These are phyloP conservation scores for Takakia lepidozioides DNA, from an alignment of 225 moss, liverwort and hornwort genomes.

Conservation along the genomic window DNA sequence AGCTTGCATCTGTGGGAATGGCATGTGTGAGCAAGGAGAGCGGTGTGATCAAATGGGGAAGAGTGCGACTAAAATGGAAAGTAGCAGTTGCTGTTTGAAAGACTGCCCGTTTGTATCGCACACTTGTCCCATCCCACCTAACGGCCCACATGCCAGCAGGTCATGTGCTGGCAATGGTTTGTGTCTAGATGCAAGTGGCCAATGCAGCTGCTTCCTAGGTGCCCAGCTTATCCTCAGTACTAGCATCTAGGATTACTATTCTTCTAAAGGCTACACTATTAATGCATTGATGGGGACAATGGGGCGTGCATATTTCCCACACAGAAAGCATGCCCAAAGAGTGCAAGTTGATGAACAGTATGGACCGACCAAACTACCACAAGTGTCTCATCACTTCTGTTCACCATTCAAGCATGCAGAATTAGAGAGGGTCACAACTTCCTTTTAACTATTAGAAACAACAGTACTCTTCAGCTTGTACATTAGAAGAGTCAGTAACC, in stretches of 20 bases:
- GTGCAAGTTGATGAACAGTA: too few species aligned
- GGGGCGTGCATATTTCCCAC: neutral
- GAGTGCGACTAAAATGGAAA: conserved; percentile 43
- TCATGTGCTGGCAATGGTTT: conserved; percentile 68
- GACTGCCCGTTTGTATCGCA: conserved; percentile 77
- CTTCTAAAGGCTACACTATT: neutral
- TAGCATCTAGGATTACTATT: neutral
- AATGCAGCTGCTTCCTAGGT: conserved; percentile 77
- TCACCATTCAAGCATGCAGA: too few species aligned
- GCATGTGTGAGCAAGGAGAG: conserved; percentile 73
- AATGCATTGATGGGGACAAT: neutral
- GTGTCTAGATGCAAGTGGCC: conserved; percentile 80
- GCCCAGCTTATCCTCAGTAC: neutral
- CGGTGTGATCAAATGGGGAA: conserved; percentile 52
- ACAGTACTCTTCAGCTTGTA: too few species aligned
- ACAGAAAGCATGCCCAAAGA: too few species aligned
- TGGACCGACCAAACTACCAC: too few species aligned
- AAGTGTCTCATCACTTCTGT: too few species aligned
- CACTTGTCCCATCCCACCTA: conserved; percentile 43
- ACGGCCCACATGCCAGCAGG: conserved; percentile 30
- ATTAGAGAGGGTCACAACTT: too few species aligned
- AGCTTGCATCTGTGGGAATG: conserved; percentile 84
- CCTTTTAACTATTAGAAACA: too few species aligned
- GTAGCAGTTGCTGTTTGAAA: conserved; percentile 55
- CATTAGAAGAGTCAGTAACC: too few species aligned